Base-by-base conservation (phyloP, 1,284 basidiomycete species). In the Mycena sp. region DNA sequence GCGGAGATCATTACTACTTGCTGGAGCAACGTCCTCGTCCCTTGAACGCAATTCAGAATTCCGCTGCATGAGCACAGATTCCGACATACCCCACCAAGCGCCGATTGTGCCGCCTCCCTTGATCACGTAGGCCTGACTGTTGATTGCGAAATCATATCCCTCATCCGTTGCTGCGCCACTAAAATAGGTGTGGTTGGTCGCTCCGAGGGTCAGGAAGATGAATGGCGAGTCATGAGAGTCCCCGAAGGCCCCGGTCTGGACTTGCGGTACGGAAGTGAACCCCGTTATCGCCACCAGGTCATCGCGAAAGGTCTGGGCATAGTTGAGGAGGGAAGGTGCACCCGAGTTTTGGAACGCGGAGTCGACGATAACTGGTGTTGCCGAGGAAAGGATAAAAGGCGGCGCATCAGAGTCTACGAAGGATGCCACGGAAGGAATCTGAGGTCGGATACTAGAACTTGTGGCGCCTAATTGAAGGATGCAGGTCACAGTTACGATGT, bases 11-110 rank as follows among this genome's bases (percentile, higher is more conserved):
- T 51, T 14, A 66, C 71, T 7, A 73, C 70, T 55, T 80, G 76
- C 62, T 79, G 78, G 35, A 80, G 44, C n/a, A 80, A 53, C 14
- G 79, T 75, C 46, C 78, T 71, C 12, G 77, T 77, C 17, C 59
- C 59, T 61, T 21, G n/a, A 44, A 41, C 11, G 17, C 7, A 26
- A 28, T 59, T n/a, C 37, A 52, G 21, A 9, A 25, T n/a, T 19
- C n/a, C 6, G 7, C 43, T 23, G 2, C 17, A 14, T 17, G 17
- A 12, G 12, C 17, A 25, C 14, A 37, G 25, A 25, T 7, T 6
- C 25, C 9, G 17, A 51, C 59, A 16, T 25, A 67, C 78, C 79
- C 78, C 79, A 78, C 76, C 78, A 80, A 4, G 62, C 68, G 11
- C 78, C 79, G 32, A 76, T 72, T 11, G 74, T 19, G 30, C 70